A percentile compares a stretch with the other conserved stretches of the same genome.
These are phyloP conservation scores for Alternaria sp. DNA, from an alignment of 2,329 filamentous ascomycete species.

Conservation along the genomic window DNA sequence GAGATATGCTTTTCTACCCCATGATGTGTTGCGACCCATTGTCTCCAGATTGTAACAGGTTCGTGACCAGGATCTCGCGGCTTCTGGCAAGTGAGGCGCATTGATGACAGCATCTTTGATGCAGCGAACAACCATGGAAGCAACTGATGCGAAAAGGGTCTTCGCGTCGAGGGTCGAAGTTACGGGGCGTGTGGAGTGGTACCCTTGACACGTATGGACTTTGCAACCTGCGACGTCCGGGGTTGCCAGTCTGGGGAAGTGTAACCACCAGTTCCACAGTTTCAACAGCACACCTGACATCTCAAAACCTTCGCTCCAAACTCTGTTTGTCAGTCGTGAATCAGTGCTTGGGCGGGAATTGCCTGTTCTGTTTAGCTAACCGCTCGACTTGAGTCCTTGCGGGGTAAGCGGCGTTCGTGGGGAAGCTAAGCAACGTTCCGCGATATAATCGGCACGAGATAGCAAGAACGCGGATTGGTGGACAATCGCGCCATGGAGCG, in stretches of 20 bases:
- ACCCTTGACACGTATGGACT: background rate
- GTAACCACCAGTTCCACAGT: conserved; percentile 3
- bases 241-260: conserved; percentile 13
- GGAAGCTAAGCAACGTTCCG: conserved; percentile 15
- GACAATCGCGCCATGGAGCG: background rate
- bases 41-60: conserved; percentile 1
- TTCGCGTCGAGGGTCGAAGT: background rate
- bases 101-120: background rate
- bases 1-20: conserved; percentile 3
- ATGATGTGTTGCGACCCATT: background rate
- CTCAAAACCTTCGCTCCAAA: conserved; percentile 6
- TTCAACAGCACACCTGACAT: conserved; percentile 8
- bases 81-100: background rate
- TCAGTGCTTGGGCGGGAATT: conserved; percentile 3
- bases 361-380: conserved; percentile 9
- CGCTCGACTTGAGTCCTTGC: background rate
- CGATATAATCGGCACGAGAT: background rate
- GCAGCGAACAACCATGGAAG: conserved; percentile 9
- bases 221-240: conserved; percentile 1
- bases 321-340: background rate
- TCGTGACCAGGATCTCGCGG: background rate
- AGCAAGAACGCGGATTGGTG: conserved; percentile 1
- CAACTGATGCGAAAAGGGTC: background rate
- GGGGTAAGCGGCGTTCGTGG: conserved; percentile 8
- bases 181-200: background rate